Evolutionary conservation across 228 moss, liverwort and hornwort genomes (phyloP).

Genomic region (Sphagnum magellanicum): DNA sequence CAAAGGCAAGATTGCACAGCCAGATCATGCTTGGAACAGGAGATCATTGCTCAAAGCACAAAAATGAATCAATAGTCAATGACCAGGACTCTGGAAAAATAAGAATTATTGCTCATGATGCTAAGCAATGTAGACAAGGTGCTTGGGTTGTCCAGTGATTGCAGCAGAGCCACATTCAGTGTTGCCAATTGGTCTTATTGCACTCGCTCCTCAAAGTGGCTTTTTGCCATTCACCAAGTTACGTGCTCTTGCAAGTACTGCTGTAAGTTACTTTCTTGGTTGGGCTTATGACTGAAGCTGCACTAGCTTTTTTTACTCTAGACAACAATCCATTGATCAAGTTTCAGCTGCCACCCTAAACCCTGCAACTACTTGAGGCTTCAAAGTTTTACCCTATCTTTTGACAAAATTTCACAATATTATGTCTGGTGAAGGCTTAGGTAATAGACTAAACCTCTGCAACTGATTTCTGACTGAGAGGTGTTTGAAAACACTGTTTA

Average conservation of each 20-base stretch:
- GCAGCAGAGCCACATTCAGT: constrained; percentile 87
- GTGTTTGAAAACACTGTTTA: no score
- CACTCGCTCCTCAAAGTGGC: constrained; percentile 50
- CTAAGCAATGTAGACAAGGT: not conserved
- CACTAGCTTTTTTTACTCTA: no score
- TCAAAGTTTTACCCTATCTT: no score
- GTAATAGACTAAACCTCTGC: no score
- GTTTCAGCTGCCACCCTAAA: no score
- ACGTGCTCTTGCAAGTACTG: constrained; percentile 65
- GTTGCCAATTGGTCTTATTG: constrained; percentile 66
- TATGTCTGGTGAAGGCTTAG: no score
- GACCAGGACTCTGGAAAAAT: not conserved
- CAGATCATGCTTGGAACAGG: not conserved
- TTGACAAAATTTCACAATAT: no score
- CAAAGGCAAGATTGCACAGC: not conserved
- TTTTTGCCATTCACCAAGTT: constrained; percentile 47
- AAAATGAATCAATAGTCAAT: no score
- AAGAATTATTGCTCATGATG: not conserved
- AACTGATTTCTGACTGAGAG: no score
- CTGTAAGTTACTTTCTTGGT: constrained; percentile 28
- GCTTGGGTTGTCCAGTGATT: constrained; percentile 45
- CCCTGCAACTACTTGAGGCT: no score
- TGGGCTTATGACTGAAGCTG: no score
- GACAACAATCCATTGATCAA: no score
- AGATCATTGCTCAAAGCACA: not conserved